phyloP scores from a whole-genome alignment of 2,329 filamentous ascomycete species.

The Madurella fahalii region DNA sequence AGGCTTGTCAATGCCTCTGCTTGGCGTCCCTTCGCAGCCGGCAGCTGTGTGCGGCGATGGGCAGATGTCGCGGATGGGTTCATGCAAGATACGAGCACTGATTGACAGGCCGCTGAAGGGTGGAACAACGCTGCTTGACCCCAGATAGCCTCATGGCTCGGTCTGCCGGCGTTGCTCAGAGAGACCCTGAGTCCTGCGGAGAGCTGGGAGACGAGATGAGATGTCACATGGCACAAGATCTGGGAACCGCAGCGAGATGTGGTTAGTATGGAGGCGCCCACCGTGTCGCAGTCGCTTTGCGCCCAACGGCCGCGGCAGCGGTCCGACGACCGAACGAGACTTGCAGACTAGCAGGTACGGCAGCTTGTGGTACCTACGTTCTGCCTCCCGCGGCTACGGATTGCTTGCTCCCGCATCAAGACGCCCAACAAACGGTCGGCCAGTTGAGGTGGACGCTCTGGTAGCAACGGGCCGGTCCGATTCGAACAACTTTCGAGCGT shows the following conservation, averaged over 20 bases:
- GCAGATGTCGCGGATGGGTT: constrained; percentile 5
- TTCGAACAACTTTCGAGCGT: neutral
- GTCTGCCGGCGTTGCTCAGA: constrained; percentile 17
- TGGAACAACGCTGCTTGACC: constrained; percentile 22
- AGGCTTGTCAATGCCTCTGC: neutral
- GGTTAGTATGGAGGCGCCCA: constrained; percentile 30
- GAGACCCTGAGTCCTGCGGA: constrained; percentile 26
- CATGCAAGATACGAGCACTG: constrained; percentile 15
- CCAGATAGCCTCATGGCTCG: constrained; percentile 20
- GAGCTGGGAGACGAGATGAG: constrained; percentile 32
- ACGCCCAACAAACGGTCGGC: neutral
- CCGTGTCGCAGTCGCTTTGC: constrained; percentile 20
- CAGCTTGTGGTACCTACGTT: constrained; percentile 3
- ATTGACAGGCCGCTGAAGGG: constrained; percentile 19
- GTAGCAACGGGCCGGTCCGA: constrained; percentile 22
- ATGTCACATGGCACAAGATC: constrained; percentile 52
- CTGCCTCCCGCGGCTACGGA: constrained; percentile 5
- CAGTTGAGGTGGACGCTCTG: constrained; percentile 4
- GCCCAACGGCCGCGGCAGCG: constrained; percentile 16
- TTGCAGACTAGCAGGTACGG: constrained; percentile 12
- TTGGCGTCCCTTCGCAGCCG: neutral
- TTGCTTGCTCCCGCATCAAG: neutral
- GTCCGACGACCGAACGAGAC: constrained; percentile 15
- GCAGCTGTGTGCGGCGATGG: constrained; percentile 1
- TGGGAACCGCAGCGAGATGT: constrained; percentile 35